Conservation (phyloP, 768 basidiomycete species). For the Suillus occidentalis region DNA sequence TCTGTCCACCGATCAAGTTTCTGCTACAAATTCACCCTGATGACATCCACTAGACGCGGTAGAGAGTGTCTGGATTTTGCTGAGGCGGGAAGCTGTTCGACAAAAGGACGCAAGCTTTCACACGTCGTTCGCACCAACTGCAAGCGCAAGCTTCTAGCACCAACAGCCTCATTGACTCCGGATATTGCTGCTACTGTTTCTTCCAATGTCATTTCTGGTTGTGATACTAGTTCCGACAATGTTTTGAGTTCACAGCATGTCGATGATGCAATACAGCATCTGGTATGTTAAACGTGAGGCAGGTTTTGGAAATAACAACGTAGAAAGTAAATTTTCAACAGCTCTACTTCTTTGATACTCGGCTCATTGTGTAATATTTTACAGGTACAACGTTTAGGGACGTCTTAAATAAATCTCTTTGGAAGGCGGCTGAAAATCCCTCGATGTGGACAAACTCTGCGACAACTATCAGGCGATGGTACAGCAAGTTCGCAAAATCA, state of each 20-base stretch:
- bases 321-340: too few relatives aligned
- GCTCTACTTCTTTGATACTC: too few relatives aligned
- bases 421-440: too few relatives aligned
- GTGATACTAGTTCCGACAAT: constrained; percentile 31
- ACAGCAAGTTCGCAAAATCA: too few relatives aligned
- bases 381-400: too few relatives aligned
- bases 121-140: constrained; percentile 93
- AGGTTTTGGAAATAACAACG: too few relatives aligned
- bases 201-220: constrained; percentile 30
- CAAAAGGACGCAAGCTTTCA: constrained; percentile 86
- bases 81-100: constrained; percentile 82
- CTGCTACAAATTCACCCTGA: constrained; percentile 18
- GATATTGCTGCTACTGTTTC: constrained; percentile 23
- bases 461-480: too few relatives aligned
- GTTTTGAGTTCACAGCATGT: constrained; percentile 36
- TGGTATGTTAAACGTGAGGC: too few relatives aligned
- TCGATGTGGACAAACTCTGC: too few relatives aligned
- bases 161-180: constrained; percentile 21
- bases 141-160: constrained; percentile 47
- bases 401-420: too few relatives aligned
- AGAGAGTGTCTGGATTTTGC: constrained; percentile 97
- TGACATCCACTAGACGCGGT: constrained; percentile 35
- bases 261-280: constrained; percentile 11
- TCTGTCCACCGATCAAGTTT: constrained; percentile 40
- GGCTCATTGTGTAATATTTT: too few relatives aligned